Percentiles rank a stretch among this genome's conserved stretches.
These are phyloP conservation scores for Blepharisma stoltei DNA, from an alignment of 73 alveolate genomes.

Conservation along the genomic window DNA sequence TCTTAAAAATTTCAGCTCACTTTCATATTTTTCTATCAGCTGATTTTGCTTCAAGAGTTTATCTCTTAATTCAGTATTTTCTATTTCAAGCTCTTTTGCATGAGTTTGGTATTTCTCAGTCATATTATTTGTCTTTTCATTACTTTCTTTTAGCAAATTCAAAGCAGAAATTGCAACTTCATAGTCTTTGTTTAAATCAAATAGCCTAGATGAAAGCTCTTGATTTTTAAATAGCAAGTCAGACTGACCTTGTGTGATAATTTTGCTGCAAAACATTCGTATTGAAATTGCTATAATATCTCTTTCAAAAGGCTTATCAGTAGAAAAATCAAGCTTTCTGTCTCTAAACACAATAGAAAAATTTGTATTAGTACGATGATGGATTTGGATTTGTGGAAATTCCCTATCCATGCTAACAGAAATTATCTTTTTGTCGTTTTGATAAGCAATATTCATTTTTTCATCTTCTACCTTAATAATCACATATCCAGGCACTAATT, in stretches of 20 bases:
- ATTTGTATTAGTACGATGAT: background rate
- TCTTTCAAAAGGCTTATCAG: background rate
- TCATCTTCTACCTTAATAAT: too few species aligned
- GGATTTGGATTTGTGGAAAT: too few species aligned
- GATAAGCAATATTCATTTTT: too few species aligned
- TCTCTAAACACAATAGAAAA: background rate
- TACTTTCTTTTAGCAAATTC: background rate
- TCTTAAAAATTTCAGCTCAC: background rate
- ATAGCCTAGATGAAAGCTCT: background rate
- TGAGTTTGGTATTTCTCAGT: background rate
- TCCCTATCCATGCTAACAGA: too few species aligned
- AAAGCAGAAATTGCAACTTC: background rate
- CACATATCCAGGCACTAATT: too few species aligned
- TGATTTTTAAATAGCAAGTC: constrained; percentile 8
- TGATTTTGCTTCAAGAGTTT: too few species aligned
- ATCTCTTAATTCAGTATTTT: background rate
- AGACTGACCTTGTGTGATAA: background rate
- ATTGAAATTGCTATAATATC: constrained; percentile 8
- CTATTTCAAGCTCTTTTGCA: background rate
- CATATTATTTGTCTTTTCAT: background rate
- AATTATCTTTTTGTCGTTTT: too few species aligned
- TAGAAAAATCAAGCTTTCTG: background rate
- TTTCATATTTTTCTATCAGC: background rate
- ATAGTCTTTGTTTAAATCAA: constrained; percentile 5
- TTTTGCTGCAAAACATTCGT: constrained; percentile 3